Conservation (phyloP, 768 basidiomycete species). For the Kockovaella imperatae region DNA sequence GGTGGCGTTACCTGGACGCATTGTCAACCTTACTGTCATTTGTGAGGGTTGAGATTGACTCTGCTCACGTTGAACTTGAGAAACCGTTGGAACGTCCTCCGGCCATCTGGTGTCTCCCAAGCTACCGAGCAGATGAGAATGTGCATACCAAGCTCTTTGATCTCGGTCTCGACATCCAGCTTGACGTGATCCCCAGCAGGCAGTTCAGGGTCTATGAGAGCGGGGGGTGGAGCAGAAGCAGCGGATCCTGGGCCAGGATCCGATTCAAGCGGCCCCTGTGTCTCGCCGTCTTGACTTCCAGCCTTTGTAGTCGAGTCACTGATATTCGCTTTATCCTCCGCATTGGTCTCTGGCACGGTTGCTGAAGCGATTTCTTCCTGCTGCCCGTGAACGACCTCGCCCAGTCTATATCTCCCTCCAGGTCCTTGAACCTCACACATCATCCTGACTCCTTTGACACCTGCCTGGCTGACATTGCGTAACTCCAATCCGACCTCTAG, state of each 20-base stretch:
- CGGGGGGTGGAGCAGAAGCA: no score
- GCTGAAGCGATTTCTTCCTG: constrained; percentile 50
- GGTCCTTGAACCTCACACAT: constrained; percentile 72
- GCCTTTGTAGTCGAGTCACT: no score
- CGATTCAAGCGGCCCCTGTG: no score
- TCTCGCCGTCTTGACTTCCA: no score
- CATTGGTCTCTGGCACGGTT: constrained; percentile 48
- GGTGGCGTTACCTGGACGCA: constrained; percentile 74
- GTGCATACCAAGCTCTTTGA: constrained; percentile 88
- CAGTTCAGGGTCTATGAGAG: constrained; percentile 51
- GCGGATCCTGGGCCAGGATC: no score
- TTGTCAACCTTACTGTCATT: neutral
- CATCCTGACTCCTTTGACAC: constrained; percentile 57
- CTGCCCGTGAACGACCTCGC: constrained; percentile 25
- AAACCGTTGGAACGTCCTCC: constrained; percentile 67
- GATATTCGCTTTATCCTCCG: constrained; percentile 49
- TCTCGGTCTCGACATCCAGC: constrained; percentile 69
- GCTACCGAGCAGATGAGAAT: constrained; percentile 76
- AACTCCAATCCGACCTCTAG: constrained; percentile 74
- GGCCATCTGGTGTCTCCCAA: constrained; percentile 58
- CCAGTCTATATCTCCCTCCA: constrained; percentile 52
- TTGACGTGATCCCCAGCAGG: constrained; percentile 55
- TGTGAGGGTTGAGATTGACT: constrained; percentile 28
- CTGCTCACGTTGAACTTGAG: constrained; percentile 84
- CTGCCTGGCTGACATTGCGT: constrained; percentile 57